A percentile compares a stretch with the other conserved stretches of the same genome.
phyloP scores from a whole-genome alignment of 352 stramenopile species.

The Blastocystis sp. region DNA sequence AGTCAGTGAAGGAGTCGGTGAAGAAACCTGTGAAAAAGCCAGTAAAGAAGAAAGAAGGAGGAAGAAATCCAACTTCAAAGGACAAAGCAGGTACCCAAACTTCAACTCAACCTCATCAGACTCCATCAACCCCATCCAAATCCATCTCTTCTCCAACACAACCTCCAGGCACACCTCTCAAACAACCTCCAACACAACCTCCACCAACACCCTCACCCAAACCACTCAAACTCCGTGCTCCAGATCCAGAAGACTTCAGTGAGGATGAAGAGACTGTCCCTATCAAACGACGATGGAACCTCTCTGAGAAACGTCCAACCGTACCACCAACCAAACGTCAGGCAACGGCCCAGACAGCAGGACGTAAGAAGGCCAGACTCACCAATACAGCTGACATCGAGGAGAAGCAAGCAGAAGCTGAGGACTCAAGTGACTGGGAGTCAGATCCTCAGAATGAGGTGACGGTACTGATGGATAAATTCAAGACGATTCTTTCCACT shows the following conservation, averaged over 20 bases:
- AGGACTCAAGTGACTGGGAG: neutral
- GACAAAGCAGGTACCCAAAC: neutral
- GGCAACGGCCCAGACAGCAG: neutral
- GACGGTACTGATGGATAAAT: neutral
- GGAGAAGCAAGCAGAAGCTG: neutral
- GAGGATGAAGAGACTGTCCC: neutral
- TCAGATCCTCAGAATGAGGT: neutral
- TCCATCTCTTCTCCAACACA: neutral
- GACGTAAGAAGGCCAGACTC: slow-evolving; percentile 24
- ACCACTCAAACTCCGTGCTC: neutral
- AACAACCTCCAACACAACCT: neutral
- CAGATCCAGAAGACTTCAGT: neutral
- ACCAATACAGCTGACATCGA: neutral
- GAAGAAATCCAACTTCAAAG: too few relatives aligned
- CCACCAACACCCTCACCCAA: neutral
- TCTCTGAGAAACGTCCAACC: neutral
- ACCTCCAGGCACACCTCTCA: neutral
- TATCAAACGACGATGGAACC: neutral
- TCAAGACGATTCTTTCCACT: slow-evolving; percentile 34
- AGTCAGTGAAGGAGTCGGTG: neutral
- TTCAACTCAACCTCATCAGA: neutral
- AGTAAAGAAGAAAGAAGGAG: too few relatives aligned
- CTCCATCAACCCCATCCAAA: neutral
- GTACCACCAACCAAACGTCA: neutral
- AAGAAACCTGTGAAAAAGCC: neutral